Conservation (phyloP, 2,329 filamentous ascomycete species). For the Chrysoporthe deuterocubensis region DNA sequence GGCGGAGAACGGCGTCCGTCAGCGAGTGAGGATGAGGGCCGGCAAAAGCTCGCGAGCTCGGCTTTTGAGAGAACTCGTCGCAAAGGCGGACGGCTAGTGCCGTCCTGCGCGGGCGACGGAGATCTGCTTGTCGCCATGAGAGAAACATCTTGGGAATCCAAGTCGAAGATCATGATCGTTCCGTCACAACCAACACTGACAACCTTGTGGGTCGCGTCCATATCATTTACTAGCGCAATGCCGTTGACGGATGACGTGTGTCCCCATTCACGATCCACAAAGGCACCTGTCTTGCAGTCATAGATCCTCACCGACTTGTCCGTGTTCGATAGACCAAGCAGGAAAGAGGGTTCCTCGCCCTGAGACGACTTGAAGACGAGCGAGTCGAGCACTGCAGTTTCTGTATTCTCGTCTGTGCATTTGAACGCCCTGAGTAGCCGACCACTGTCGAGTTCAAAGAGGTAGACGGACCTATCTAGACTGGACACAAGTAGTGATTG, state of each 20-base stretch:
- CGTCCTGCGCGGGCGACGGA: conserved; percentile 58
- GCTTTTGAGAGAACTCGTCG: conserved; percentile 85
- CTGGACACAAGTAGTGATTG: conserved; percentile 63
- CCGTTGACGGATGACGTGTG: conserved; percentile 94
- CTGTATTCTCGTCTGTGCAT: conserved; percentile 77
- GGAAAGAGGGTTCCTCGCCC: conserved; percentile 62
- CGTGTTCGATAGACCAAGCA: conserved; percentile 89
- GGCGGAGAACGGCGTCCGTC: conserved; percentile 60
- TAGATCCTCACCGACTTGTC: conserved; percentile 96
- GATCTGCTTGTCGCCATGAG: conserved; percentile 51
- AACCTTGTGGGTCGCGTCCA: conserved; percentile 59
- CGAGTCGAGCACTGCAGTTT: conserved; percentile 82
- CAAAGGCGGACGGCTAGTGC: conserved; percentile 71
- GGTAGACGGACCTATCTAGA: conserved; percentile 63
- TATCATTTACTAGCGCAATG: conserved; percentile 70
- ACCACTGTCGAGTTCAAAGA: conserved; percentile 69
- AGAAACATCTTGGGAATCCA: conserved; percentile 54
- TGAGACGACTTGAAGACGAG: conserved; percentile 64
- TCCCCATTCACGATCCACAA: conserved; percentile 89
- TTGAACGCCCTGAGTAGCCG: conserved; percentile 76
- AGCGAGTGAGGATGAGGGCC: conserved; percentile 45
- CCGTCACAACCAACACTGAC: conserved; percentile 80
- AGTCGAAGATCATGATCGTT: conserved; percentile 79
- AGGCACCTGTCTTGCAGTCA: conserved; percentile 73
- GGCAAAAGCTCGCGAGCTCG: conserved; percentile 80